Percentiles rank a stretch among this genome's conserved stretches.
Conservation (phyloP, 2,329 filamentous ascomycete species). For the Trichoderma guizhouense region DNA sequence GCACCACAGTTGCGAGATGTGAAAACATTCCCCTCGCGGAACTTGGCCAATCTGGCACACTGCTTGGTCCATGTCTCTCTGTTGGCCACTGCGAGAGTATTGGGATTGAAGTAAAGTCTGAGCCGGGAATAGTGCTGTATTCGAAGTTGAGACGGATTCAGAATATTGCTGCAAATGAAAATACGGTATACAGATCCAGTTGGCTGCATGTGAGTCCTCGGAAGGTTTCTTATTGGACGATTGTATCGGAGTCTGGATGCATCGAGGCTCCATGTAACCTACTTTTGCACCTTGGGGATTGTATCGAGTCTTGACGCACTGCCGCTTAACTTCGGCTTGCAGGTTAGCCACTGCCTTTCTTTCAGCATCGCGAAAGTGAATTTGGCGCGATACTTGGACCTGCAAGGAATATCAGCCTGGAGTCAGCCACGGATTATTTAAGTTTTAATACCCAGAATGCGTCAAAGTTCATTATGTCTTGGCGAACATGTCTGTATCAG, state of each 20-base stretch:
- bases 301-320: constrained; percentile 35
- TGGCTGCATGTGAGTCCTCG: constrained; percentile 23
- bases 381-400: constrained; percentile 35
- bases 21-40: constrained; percentile 40
- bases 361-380: constrained; percentile 34
- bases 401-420: constrained; percentile 23
- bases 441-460: constrained; percentile 36
- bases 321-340: constrained; percentile 37
- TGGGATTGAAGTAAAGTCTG: constrained; percentile 44
- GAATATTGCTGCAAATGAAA: constrained; percentile 45
- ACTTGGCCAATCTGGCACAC: constrained; percentile 39
- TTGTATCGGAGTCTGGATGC: constrained; percentile 37
- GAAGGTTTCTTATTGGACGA: constrained; percentile 23
- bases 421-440: neutral
- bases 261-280: constrained; percentile 40
- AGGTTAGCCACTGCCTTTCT: constrained; percentile 36
- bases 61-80: constrained; percentile 46
- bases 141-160: constrained; percentile 33
- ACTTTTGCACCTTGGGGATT: constrained; percentile 39
- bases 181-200: constrained; percentile 47
- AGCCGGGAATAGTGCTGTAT: constrained; percentile 37
- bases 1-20: constrained; percentile 48
- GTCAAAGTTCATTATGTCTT: constrained; percentile 42
- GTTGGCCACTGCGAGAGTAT: constrained; percentile 37
- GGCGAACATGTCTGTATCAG: constrained; percentile 34